Conservation (phyloP, 208 protist genomes). For the Trichomonas tenax region DNA sequence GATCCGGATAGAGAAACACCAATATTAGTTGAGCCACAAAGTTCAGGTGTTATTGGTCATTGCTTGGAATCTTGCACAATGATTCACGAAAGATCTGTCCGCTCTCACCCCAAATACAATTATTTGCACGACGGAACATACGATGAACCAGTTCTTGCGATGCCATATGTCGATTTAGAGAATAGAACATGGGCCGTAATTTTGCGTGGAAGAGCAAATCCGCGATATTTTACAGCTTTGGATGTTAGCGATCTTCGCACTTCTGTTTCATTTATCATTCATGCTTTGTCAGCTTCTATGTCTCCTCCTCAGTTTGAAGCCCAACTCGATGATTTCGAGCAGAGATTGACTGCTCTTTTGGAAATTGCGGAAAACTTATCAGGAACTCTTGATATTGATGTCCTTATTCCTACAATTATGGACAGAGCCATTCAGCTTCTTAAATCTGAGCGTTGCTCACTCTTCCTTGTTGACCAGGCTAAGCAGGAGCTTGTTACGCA, state of each 20-base stretch:
- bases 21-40: not conserved
- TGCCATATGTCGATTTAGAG: not conserved
- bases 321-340: constrained; percentile 7
- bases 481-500: not conserved
- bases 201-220: not conserved
- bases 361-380: not conserved
- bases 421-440: not conserved
- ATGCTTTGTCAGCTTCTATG: not conserved
- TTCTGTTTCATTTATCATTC: not conserved
- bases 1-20: not conserved
- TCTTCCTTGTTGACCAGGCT: not conserved
- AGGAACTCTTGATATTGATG: not conserved
- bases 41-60: not conserved
- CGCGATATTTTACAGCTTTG: not conserved
- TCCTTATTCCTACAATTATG: not conserved
- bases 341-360: not conserved
- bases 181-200: not conserved
- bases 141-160: not conserved
- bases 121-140: not conserved
- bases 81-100: not conserved
- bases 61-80: not conserved
- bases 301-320: not conserved
- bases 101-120: not conserved
- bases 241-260: not conserved
- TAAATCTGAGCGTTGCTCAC: not conserved